Conservation (phyloP, 2,329 filamentous ascomycete genomes). For the Ascosphaera acerosa region DNA sequence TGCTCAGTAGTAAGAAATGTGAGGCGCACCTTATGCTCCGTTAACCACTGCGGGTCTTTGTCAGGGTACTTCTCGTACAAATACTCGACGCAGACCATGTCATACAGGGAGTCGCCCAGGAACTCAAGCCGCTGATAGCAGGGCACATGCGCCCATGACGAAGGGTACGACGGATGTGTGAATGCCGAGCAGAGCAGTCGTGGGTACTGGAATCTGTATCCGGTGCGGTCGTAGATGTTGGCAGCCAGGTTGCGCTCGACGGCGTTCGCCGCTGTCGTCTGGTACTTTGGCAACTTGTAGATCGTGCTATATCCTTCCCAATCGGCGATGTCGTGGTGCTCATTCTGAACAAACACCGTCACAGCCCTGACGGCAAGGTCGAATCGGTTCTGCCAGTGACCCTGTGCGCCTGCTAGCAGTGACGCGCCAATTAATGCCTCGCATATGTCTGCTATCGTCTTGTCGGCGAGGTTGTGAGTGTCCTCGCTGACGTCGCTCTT, state of each 20-base stretch:
- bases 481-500: slow-evolving; percentile 16
- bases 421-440: slow-evolving; percentile 85
- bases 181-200: slow-evolving; percentile 63
- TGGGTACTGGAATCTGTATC: slow-evolving; percentile 47
- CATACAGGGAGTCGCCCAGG: slow-evolving; percentile 65
- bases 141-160: slow-evolving; percentile 50
- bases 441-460: slow-evolving; percentile 81
- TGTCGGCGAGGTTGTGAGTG: slow-evolving; percentile 51
- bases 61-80: slow-evolving; percentile 52
- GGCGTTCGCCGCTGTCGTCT: slow-evolving; percentile 34
- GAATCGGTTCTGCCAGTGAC: slow-evolving; percentile 21
- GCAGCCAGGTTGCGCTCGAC: slow-evolving; percentile 41
- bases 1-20: not conserved
- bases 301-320: slow-evolving; percentile 49
- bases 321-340: slow-evolving; percentile 39
- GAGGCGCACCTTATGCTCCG: slow-evolving; percentile 51
- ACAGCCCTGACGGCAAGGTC: slow-evolving; percentile 35
- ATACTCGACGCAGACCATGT: slow-evolving; percentile 62
- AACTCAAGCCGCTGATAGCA: slow-evolving; percentile 85
- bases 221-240: slow-evolving; percentile 33
- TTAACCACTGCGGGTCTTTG: slow-evolving; percentile 85
- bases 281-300: slow-evolving; percentile 48
- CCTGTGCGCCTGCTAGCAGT: slow-evolving; percentile 28
- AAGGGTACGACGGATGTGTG: slow-evolving; percentile 61
- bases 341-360: slow-evolving; percentile 35